phyloP scores from a whole-genome alignment of 192 early-diverging fungal species.

The Jimgerdemannia lactiflua region DNA sequence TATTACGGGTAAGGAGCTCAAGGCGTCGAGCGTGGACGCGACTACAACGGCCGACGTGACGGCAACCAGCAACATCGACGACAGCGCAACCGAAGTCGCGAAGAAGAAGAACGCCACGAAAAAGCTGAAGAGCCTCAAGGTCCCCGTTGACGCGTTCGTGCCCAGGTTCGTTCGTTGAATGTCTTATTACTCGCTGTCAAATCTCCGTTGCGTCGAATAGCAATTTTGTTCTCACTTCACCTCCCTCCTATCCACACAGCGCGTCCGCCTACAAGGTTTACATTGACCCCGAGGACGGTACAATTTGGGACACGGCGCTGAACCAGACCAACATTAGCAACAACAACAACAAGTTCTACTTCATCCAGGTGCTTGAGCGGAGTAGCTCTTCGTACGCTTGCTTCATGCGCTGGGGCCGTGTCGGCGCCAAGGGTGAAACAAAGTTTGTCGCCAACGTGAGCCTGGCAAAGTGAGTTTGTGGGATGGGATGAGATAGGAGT shows the following conservation, averaged over 20 bases:
- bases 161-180: too few relatives aligned
- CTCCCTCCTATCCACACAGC: slow-evolving; percentile 24
- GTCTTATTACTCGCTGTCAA: background rate
- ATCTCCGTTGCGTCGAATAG: background rate
- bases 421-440: slow-evolving; percentile 35
- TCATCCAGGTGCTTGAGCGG: slow-evolving; percentile 57
- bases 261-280: slow-evolving; percentile 16
- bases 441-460: too few relatives aligned
- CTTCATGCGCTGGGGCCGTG: slow-evolving; percentile 68
- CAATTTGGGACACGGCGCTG: slow-evolving; percentile 55
- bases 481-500: too few relatives aligned
- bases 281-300: slow-evolving; percentile 11
- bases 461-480: too few relatives aligned
- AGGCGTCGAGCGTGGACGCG: slow-evolving; percentile 18
- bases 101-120: too few relatives aligned
- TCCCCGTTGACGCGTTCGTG: too few relatives aligned
- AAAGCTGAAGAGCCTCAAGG: too few relatives aligned
- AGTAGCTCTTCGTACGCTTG: slow-evolving; percentile 30
- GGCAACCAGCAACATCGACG: too few relatives aligned
- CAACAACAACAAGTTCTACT: slow-evolving; percentile 79
- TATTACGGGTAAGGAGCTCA: slow-evolving; percentile 25
- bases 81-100: too few relatives aligned
- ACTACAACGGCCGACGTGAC: slow-evolving; percentile 13
- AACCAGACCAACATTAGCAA: slow-evolving; percentile 65
- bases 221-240: slow-evolving; percentile 5